These are phyloP conservation scores for Aspergillus steynii DNA, from an alignment of 495 filamentous ascomycete species.

Conservation along the genomic window DNA sequence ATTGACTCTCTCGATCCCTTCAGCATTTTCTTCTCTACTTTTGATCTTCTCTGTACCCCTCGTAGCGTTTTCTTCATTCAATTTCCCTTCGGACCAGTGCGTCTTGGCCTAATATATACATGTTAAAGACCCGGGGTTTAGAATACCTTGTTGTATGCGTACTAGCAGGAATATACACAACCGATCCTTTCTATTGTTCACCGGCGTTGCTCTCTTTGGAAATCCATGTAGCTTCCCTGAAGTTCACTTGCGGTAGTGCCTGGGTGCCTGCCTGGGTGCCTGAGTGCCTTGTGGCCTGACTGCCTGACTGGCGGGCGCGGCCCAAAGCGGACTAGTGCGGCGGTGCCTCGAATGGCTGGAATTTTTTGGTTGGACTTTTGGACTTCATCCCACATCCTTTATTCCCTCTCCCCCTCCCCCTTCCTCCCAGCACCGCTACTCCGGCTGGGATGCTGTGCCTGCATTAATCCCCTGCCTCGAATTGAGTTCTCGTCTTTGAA, in stretches of 20 bases:
- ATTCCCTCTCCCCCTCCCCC: constrained; percentile 9
- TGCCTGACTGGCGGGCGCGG: neutral
- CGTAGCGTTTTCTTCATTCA: neutral
- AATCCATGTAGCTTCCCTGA: neutral
- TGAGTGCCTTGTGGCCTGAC: constrained; percentile 4
- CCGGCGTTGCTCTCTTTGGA: too few relatives aligned
- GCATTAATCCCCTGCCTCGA: constrained; percentile 9
- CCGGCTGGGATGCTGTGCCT: constrained; percentile 24
- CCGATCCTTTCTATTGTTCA: neutral
- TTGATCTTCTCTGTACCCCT: neutral
- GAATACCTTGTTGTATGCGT: neutral
- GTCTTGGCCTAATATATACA: neutral
- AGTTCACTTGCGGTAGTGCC: constrained; percentile 1
- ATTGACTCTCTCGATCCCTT: neutral
- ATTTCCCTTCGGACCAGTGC: neutral
- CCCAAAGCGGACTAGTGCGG: constrained; percentile 13
- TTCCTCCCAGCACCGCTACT: constrained; percentile 12
- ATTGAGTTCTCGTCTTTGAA: constrained; percentile 10
- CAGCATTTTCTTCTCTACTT: neutral
- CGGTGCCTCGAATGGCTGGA: constrained; percentile 7
- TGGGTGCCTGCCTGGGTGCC: constrained; percentile 10
- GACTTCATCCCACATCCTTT: constrained; percentile 12
- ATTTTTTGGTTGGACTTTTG: constrained; percentile 18
- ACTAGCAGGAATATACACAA: neutral
- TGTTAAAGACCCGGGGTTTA: neutral